Evolutionary conservation across 345 rosid species (phyloP).

Genomic region (Balakata baccata): DNA sequence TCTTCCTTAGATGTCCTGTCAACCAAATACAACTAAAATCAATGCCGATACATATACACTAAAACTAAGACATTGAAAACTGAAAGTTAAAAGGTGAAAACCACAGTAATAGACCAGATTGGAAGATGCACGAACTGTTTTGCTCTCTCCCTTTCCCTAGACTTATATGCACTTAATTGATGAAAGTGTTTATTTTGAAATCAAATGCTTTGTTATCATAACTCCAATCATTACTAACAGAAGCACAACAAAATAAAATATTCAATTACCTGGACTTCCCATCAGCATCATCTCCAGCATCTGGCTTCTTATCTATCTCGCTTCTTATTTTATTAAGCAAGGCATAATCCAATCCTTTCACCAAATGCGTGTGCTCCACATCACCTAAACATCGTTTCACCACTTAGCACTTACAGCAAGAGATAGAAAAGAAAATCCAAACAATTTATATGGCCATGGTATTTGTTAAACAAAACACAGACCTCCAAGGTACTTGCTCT

Average conservation of each 20-base stretch:
- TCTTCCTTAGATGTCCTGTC: conserved; percentile 69
- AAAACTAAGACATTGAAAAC: not conserved
- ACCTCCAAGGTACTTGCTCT: conserved; percentile 99
- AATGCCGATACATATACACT: not conserved
- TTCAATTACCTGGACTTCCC: conserved; percentile 60
- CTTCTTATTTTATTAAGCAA: conserved; percentile 84
- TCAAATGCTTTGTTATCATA: too few relatives aligned
- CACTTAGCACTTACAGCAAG: conserved; percentile 4
- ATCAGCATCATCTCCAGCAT: conserved; percentile 56
- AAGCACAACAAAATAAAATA: not conserved
- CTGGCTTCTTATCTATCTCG: conserved; percentile 90
- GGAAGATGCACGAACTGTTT: not conserved
- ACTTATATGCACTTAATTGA: not conserved
- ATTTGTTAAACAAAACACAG: conserved; percentile 18
- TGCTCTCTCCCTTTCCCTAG: not conserved
- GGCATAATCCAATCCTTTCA: conserved; percentile 95
- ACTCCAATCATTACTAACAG: too few relatives aligned
- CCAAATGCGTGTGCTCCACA: conserved; percentile 97
- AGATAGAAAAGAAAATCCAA: not conserved
- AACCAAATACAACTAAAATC: not conserved
- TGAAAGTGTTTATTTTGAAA: too few relatives aligned
- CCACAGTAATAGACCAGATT: not conserved
- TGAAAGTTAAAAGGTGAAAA: not conserved
- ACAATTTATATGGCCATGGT: not conserved
- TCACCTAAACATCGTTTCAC: conserved; percentile 49